phyloP scores from a whole-genome alignment of 1,284 basidiomycete genomes.

The Moesziomyces parantarcticus region DNA sequence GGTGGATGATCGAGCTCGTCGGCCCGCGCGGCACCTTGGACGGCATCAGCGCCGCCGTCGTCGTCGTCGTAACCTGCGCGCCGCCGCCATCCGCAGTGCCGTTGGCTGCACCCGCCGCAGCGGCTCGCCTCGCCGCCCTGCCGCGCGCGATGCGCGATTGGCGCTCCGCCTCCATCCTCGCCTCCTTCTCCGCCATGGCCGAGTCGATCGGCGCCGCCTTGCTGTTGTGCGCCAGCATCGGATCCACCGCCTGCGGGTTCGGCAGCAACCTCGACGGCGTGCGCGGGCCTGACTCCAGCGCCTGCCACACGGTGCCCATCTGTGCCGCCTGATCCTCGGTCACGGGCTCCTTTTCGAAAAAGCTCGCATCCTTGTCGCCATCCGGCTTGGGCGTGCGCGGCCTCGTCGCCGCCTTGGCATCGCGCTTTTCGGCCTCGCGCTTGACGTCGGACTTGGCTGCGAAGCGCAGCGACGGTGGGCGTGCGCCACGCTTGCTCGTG shows the following conservation, averaged over 20 bases:
- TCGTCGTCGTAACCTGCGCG: neutral
- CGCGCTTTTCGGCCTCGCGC: conserved; percentile 19
- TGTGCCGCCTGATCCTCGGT: conserved; percentile 55
- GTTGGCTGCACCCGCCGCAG: neutral
- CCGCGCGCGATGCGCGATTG: conserved; percentile 34
- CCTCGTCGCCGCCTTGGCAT: conserved; percentile 1
- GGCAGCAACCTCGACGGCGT: conserved; percentile 46
- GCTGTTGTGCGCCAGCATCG: conserved; percentile 48
- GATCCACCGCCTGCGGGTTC: conserved; percentile 58
- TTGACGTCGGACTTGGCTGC: conserved; percentile 5
- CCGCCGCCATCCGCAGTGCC: too few species aligned
- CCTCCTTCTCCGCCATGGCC: conserved; percentile 39
- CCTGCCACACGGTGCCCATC: conserved; percentile 19
- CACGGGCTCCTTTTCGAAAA: conserved; percentile 29
- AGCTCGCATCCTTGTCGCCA: conserved; percentile 2
- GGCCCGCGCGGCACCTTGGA: conserved; percentile 38
- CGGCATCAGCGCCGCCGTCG: conserved; percentile 1
- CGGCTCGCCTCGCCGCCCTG: conserved; percentile 28
- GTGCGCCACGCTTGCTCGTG: neutral
- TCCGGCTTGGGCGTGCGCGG: conserved; percentile 31
- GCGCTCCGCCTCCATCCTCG: conserved; percentile 37
- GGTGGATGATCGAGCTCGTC: conserved; percentile 56
- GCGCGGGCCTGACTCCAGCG: conserved; percentile 15
- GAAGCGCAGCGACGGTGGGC: conserved; percentile 25
- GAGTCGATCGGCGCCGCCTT: conserved; percentile 35